Percentiles rank a stretch among this genome's conserved stretches.
Evolutionary conservation across 805 yeast species (phyloP).

Genomic region (Saturnispora bothae): DNA sequence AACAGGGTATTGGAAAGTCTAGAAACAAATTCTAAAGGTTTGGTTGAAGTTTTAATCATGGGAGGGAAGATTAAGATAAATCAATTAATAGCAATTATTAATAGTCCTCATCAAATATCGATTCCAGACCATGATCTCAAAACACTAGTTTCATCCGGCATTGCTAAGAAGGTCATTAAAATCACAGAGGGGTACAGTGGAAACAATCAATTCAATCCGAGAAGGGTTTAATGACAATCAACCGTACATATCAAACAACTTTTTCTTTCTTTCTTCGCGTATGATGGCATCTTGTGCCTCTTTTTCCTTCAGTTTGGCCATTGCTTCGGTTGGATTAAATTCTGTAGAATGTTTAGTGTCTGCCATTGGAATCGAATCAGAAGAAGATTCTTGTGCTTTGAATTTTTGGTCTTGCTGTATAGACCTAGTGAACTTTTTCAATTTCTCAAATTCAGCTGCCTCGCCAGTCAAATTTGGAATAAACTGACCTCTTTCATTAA

Average conservation of each 20-base stretch:
- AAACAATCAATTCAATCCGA: no score
- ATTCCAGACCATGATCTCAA: slow-evolving; percentile 2
- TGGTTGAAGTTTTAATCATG: not conserved
- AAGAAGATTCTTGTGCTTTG: slow-evolving; percentile 13
- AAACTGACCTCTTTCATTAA: slow-evolving; percentile 34
- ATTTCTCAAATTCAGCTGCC: slow-evolving; percentile 39
- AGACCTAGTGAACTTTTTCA: slow-evolving; percentile 35
- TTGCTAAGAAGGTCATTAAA: not conserved
- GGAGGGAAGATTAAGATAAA: slow-evolving; percentile 1
- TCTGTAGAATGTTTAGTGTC: slow-evolving; percentile 24
- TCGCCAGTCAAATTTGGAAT: slow-evolving; percentile 47
- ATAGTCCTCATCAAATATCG: slow-evolving; percentile 1
- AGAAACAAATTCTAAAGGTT: slow-evolving; percentile 3
- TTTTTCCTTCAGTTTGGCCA: slow-evolving; percentile 27
- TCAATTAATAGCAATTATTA: not conserved
- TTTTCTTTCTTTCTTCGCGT: slow-evolving; percentile 23
- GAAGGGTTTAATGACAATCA: no score
- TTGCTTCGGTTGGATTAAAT: slow-evolving; percentile 39
- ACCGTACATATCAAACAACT: slow-evolving; percentile 32
- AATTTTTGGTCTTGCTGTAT: slow-evolving; percentile 15
- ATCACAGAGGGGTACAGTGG: no score
- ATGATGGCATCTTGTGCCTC: slow-evolving; percentile 22
- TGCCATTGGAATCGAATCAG: slow-evolving; percentile 13
- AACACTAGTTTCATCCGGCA: slow-evolving; percentile 1
- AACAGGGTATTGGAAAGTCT: slow-evolving; percentile 1